These are phyloP conservation scores for Cladosporium sp. DNA, from an alignment of 2,329 filamentous ascomycete genomes.

Conservation along the genomic window DNA sequence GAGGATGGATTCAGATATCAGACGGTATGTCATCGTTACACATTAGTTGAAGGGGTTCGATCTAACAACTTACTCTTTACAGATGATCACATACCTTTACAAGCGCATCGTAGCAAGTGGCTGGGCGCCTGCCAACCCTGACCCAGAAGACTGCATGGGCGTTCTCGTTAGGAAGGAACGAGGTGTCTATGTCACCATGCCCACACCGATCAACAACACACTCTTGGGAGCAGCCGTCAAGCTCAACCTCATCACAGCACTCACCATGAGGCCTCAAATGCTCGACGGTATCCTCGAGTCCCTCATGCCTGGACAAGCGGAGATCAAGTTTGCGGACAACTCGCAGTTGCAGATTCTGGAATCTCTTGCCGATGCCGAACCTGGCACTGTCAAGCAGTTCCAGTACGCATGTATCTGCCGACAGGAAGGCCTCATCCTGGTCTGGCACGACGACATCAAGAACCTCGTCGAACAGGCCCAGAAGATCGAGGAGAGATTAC, in stretches of 20 bases:
- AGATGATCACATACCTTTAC: constrained; percentile 20
- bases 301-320: constrained; percentile 4
- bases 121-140: constrained; percentile 10
- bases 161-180: constrained; percentile 13
- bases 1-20: constrained; percentile 16
- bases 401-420: constrained; percentile 16
- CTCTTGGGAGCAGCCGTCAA: constrained; percentile 4
- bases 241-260: constrained; percentile 13
- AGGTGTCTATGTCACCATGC: constrained; percentile 10
- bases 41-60: neutral
- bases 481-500: constrained; percentile 14
- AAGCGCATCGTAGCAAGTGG: constrained; percentile 8
- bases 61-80: neutral
- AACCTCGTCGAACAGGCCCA: constrained; percentile 7
- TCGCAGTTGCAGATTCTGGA: constrained; percentile 16
- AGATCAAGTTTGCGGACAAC: constrained; percentile 9
- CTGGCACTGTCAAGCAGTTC: constrained; percentile 15
- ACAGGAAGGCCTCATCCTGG: constrained; percentile 10
- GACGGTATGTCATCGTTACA: constrained; percentile 5
- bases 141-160: constrained; percentile 15
- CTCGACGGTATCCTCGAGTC: constrained; percentile 11
- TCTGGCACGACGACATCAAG: constrained; percentile 16
- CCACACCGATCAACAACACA: constrained; percentile 12
- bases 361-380: neutral
- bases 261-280: constrained; percentile 17